Evolutionary conservation across 108 stramenopile genomes (phyloP).

Genomic region (Skeletonema grethae): DNA sequence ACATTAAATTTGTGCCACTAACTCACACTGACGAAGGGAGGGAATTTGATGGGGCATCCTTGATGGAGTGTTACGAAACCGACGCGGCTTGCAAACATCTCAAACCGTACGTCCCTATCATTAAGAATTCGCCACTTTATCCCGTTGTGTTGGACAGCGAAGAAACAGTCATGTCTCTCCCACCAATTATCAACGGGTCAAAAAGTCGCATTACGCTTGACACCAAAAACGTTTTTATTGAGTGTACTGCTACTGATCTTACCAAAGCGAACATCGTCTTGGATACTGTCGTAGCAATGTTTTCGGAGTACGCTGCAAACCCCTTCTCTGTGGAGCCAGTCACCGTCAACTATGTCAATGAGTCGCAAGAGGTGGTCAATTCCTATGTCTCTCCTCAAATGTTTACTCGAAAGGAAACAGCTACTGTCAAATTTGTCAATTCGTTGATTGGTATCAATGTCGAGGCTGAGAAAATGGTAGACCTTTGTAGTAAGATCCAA

Average conservation of each 20-base stretch:
- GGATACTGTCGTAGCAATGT: conserved; percentile 98
- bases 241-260: conserved; percentile 98
- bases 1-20: conserved; percentile 94
- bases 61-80: conserved; percentile 89
- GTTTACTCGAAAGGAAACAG: conserved; percentile 69
- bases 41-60: conserved; percentile 61
- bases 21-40: conserved; percentile 76
- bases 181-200: conserved; percentile 98
- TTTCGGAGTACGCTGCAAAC: conserved; percentile 88
- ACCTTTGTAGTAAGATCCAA: conserved; percentile 95
- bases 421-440: conserved; percentile 87
- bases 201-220: conserved; percentile 90
- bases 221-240: conserved; percentile 98
- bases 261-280: conserved; percentile 99
- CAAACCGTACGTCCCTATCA: conserved; percentile 96
- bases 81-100: conserved; percentile 93
- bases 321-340: conserved; percentile 95
- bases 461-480: conserved; percentile 73
- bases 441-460: conserved; percentile 89
- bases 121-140: conserved; percentile 92
- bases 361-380: conserved; percentile 53
- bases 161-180: conserved; percentile 90
- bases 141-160: conserved; percentile 91
- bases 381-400: conserved; percentile 81
- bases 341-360: conserved; percentile 87